phyloP scores from a whole-genome alignment of 352 stramenopile genomes.

The Globisporangium canariense region DNA sequence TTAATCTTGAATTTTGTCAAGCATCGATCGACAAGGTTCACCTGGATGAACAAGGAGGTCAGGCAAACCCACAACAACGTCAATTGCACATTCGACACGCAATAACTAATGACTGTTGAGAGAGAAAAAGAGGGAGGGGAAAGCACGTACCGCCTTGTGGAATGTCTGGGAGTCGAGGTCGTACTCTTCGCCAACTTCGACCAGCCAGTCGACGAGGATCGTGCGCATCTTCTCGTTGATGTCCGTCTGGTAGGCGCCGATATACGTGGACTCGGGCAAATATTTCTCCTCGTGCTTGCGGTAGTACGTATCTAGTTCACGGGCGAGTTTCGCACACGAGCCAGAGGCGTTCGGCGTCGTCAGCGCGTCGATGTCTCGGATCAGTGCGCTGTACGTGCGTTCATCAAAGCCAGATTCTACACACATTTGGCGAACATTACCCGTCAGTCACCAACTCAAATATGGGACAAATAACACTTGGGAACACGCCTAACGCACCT shows the following conservation, averaged over 20 bases:
- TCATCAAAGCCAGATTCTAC: slow-evolving; percentile 70
- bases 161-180: slow-evolving; percentile 81
- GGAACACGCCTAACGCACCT: slow-evolving; percentile 14
- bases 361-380: slow-evolving; percentile 59
- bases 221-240: slow-evolving; percentile 99
- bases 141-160: slow-evolving; percentile 59
- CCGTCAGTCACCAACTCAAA: neutral
- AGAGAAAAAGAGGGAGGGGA: neutral
- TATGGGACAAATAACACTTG: too few species aligned
- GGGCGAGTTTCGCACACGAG: slow-evolving; percentile 52
- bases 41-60: slow-evolving; percentile 22
- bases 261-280: slow-evolving; percentile 53
- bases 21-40: slow-evolving; percentile 84
- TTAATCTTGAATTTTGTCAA: slow-evolving; percentile 82
- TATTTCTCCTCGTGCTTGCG: slow-evolving; percentile 78
- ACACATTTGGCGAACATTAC: neutral
- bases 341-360: slow-evolving; percentile 23
- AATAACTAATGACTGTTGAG: neutral
- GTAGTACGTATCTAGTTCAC: slow-evolving; percentile 63
- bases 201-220: slow-evolving; percentile 99
- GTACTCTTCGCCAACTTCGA: slow-evolving; percentile 88
- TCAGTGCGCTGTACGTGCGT: slow-evolving; percentile 40
- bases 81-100: neutral
- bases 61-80: neutral
- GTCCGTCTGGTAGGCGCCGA: slow-evolving; percentile 88